A percentile compares a stretch with the other conserved stretches of the same genome.
phyloP scores from a whole-genome alignment of 371 early-diverging fungal species.

The Syncephalastrum monosporum region DNA sequence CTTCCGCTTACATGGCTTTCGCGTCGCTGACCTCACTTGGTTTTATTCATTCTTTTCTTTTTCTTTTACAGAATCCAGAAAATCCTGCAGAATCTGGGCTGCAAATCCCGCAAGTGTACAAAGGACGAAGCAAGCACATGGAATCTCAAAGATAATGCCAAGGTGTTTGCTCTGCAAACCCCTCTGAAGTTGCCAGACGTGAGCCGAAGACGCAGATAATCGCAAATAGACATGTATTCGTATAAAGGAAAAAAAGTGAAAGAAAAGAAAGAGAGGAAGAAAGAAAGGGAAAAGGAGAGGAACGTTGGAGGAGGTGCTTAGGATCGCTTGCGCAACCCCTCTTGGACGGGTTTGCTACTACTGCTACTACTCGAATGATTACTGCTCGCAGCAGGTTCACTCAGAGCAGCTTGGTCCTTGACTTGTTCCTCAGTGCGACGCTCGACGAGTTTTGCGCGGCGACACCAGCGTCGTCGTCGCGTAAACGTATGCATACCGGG shows the following conservation, averaged over 20 bases:
- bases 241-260: background rate
- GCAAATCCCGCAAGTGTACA: conserved; percentile 49
- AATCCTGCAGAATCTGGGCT: conserved; percentile 51
- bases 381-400: too few relatives aligned
- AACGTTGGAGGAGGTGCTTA: background rate
- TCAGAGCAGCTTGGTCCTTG: too few relatives aligned
- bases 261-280: background rate
- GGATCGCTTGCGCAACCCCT: too few relatives aligned
- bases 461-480: conserved; percentile 44
- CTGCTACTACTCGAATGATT: too few relatives aligned
- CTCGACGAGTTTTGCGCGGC: conserved; percentile 39
- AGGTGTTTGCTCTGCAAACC: conserved; percentile 36
- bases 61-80: conserved; percentile 8
- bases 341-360: too few relatives aligned
- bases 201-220: conserved; percentile 13
- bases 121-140: conserved; percentile 19
- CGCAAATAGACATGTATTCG: conserved; percentile 14
- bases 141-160: conserved; percentile 14
- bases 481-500: conserved; percentile 47
- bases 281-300: background rate
- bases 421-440: conserved; percentile 17
- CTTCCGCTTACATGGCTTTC: background rate
- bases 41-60: too few relatives aligned
- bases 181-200: conserved; percentile 45
- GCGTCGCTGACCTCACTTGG: background rate